Evolutionary conservation across 2,329 filamentous ascomycete genomes (phyloP).

Genomic region (Aspergillus persii): DNA sequence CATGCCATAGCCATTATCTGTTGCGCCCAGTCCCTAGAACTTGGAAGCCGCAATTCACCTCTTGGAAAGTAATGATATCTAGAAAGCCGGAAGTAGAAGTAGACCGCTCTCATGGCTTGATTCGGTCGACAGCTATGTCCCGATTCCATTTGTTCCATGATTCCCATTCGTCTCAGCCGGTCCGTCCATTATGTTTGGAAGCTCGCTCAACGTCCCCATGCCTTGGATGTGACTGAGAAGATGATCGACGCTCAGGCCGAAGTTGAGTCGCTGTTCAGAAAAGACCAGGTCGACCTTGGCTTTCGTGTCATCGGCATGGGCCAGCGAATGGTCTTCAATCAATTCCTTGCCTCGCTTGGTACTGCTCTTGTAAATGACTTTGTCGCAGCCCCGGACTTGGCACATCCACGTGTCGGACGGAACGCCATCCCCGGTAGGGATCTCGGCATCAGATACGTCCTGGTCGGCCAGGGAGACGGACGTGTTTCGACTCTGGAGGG

Average conservation of each 20-base stretch:
- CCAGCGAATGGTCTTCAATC: conserved; percentile 33
- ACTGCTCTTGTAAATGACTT: conserved; percentile 31
- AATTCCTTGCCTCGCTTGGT: conserved; percentile 32
- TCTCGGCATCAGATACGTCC: conserved; percentile 11
- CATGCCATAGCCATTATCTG: background rate
- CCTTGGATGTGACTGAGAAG: conserved; percentile 33
- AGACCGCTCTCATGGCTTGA: background rate
- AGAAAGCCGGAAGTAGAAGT: background rate
- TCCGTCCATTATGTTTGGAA: conserved; percentile 11
- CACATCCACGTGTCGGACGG: conserved; percentile 35
- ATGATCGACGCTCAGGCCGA: conserved; percentile 32
- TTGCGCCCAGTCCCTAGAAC: background rate
- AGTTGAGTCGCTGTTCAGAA: conserved; percentile 35
- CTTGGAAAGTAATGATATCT: background rate
- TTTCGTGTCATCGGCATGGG: conserved; percentile 36
- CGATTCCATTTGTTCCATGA: background rate
- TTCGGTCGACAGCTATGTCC: background rate
- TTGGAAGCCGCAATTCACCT: background rate
- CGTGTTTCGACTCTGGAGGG: conserved; percentile 22
- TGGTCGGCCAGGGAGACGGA: conserved; percentile 16
- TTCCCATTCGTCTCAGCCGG: background rate
- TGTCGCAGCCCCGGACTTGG: conserved; percentile 32
- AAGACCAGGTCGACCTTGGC: conserved; percentile 36
- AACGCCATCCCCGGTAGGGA: conserved; percentile 11
- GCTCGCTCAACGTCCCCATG: conserved; percentile 22